A percentile compares a stretch with the other conserved stretches of the same genome.
Evolutionary conservation across 108 stramenopile genomes (phyloP).

Genomic region (Seminavis robusta): DNA sequence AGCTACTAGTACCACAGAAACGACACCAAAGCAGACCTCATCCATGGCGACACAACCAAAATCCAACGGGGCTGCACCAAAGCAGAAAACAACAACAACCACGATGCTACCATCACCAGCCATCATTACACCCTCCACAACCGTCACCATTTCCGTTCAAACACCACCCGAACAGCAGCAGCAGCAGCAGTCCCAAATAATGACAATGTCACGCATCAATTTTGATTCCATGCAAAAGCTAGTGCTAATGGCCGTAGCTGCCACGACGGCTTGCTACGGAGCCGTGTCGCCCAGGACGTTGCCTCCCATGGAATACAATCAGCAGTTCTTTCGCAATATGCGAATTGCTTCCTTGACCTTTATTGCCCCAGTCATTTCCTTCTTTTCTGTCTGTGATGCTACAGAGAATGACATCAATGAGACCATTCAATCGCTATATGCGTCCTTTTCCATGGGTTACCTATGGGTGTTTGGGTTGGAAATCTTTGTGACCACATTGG

Average conservation of each 20-base stretch:
- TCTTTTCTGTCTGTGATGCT: constrained; percentile 47
- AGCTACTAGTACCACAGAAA: too few species aligned
- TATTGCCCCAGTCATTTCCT: constrained; percentile 38
- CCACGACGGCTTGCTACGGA: constrained; percentile 49
- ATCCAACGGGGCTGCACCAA: too few species aligned
- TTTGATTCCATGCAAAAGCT: constrained; percentile 72
- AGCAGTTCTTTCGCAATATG: constrained; percentile 64
- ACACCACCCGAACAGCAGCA: too few species aligned
- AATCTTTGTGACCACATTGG: constrained; percentile 60
- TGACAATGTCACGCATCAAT: constrained; percentile 16
- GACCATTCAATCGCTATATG: constrained; percentile 61
- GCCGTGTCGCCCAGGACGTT: constrained; percentile 74
- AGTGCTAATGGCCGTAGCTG: constrained; percentile 27
- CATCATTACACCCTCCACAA: background rate
- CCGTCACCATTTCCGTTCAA: constrained; percentile 12
- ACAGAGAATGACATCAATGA: constrained; percentile 53
- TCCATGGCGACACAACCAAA: too few species aligned
- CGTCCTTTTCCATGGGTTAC: constrained; percentile 75
- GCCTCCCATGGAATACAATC: constrained; percentile 65
- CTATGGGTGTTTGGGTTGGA: constrained; percentile 58
- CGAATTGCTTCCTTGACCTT: constrained; percentile 34
- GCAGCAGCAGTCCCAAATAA: constrained; percentile 11
- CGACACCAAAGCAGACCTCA: too few species aligned
- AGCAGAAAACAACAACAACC: too few species aligned
- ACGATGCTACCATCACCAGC: background rate